Percentiles rank a stretch among this genome's conserved stretches.
These are phyloP conservation scores for Cladosporium sp. DNA, from an alignment of 2,329 filamentous ascomycete species.

Conservation along the genomic window DNA sequence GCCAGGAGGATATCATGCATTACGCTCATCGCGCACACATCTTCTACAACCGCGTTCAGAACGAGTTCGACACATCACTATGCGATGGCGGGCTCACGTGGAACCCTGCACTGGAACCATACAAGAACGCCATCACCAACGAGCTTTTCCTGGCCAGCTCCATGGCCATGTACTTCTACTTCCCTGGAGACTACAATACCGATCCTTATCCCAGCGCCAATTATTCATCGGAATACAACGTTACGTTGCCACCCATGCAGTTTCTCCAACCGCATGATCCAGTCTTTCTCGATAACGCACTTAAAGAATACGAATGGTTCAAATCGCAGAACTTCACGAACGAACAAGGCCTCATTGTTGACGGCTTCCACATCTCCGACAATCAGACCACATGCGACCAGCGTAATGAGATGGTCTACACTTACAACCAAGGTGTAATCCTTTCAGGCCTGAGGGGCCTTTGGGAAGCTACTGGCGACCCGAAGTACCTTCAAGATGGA, in stretches of 20 bases:
- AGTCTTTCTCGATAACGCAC: slow-evolving; percentile 66
- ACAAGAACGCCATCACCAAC: slow-evolving; percentile 97
- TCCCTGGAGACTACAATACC: slow-evolving; percentile 72
- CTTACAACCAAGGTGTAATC: slow-evolving; percentile 92
- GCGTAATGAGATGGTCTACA: slow-evolving; percentile 86
- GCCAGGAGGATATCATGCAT: slow-evolving; percentile 65
- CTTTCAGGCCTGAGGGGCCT: slow-evolving; percentile 78
- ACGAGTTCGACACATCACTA: slow-evolving; percentile 76
- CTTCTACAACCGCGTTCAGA: slow-evolving; percentile 79
- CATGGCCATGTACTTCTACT: slow-evolving; percentile 85
- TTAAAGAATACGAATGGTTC: slow-evolving; percentile 79
- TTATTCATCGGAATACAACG: slow-evolving; percentile 30
- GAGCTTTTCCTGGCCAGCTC: slow-evolving; percentile 84
- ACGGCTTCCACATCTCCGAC: slow-evolving; percentile 81
- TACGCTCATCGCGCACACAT: slow-evolving; percentile 81
- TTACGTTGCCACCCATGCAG: slow-evolving; percentile 43
- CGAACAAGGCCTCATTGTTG: slow-evolving; percentile 67
- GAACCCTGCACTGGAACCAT: slow-evolving; percentile 75
- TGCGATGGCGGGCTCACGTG: slow-evolving; percentile 89
- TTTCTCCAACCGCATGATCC: slow-evolving; percentile 25
- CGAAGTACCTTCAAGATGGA: slow-evolving; percentile 70
- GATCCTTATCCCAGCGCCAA: slow-evolving; percentile 30
- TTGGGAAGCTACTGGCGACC: slow-evolving; percentile 71
- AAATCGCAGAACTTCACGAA: slow-evolving; percentile 77
- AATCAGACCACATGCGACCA: slow-evolving; percentile 59